phyloP scores from a whole-genome alignment of 345 rosid species.

The Arabis hirsuta region DNA sequence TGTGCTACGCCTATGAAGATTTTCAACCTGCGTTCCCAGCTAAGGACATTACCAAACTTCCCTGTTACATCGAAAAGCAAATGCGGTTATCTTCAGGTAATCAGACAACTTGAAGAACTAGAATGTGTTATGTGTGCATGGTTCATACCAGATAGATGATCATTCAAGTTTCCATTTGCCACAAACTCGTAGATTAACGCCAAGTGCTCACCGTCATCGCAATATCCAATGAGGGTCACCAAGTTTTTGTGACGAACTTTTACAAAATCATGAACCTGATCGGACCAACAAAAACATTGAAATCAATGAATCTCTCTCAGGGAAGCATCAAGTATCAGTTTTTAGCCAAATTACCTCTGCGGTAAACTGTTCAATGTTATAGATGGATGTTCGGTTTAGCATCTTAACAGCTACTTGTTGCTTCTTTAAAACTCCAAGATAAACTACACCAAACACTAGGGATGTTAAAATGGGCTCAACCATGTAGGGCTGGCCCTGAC shows the following conservation, averaged over 20 bases:
- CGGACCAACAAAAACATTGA: conserved; percentile 11
- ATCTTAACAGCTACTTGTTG: conserved; percentile 28
- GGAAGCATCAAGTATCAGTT: too few relatives aligned
- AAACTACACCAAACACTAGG: conserved; percentile 32
- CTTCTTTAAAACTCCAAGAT: conserved; percentile 10
- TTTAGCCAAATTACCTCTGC: conserved; percentile 3
- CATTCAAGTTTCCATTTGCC: conserved; percentile 50
- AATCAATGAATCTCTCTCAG: neutral
- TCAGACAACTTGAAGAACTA: neutral
- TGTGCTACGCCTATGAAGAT: conserved; percentile 50
- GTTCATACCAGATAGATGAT: conserved; percentile 41
- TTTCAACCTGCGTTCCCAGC: conserved; percentile 51
- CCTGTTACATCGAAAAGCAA: conserved; percentile 34
- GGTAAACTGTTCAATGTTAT: conserved; percentile 27
- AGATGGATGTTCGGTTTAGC: conserved; percentile 34
- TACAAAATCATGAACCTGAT: conserved; percentile 47
- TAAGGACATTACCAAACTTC: conserved; percentile 25
- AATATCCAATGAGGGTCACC: conserved; percentile 52
- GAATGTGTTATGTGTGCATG: neutral
- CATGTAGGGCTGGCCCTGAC: too few relatives aligned
- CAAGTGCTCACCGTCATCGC: conserved; percentile 46
- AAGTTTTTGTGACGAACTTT: conserved; percentile 42
- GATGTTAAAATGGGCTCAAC: too few relatives aligned
- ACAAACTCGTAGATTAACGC: conserved; percentile 58
- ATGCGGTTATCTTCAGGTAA: neutral